These are phyloP conservation scores for Backusella westeae DNA, from an alignment of 192 early-diverging fungal species.

Conservation along the genomic window DNA sequence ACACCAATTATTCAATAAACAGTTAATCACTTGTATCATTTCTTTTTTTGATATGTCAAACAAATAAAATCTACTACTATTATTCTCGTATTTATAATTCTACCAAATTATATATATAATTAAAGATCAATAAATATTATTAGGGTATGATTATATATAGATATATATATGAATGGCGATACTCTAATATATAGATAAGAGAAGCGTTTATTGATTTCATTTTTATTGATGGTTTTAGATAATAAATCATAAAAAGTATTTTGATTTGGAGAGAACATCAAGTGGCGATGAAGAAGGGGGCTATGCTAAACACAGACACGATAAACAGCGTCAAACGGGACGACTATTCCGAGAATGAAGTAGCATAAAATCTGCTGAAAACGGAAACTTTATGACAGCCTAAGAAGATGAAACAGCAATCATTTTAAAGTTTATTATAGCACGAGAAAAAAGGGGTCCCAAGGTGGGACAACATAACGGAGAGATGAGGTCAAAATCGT, in stretches of 20 bases:
- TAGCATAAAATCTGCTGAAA: not conserved
- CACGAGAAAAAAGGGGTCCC: not conserved
- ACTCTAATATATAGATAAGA: not conserved
- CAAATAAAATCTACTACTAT: not conserved
- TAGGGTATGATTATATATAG: no score
- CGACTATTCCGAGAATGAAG: not conserved
- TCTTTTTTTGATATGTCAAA: not conserved
- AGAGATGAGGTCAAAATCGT: slow-evolving; percentile 1
- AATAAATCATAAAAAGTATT: not conserved
- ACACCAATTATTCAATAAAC: not conserved
- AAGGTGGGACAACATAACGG: not conserved
- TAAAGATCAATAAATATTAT: not conserved
- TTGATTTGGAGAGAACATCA: not conserved
- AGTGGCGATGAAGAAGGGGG: not conserved
- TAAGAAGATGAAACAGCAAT: slow-evolving; percentile 16
- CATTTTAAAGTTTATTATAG: not conserved
- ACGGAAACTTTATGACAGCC: slow-evolving; percentile 11
- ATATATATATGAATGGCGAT: not conserved
- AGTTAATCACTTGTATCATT: not conserved
- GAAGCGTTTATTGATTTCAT: not conserved
- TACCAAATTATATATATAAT: not conserved
- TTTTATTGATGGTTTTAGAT: not conserved
- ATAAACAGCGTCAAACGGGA: slow-evolving; percentile 16
- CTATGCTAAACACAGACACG: slow-evolving; percentile 14
- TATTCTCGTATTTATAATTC: not conserved